Conservation (phyloP, 768 basidiomycete genomes). For the Candolleomyces aberdarensis region DNA sequence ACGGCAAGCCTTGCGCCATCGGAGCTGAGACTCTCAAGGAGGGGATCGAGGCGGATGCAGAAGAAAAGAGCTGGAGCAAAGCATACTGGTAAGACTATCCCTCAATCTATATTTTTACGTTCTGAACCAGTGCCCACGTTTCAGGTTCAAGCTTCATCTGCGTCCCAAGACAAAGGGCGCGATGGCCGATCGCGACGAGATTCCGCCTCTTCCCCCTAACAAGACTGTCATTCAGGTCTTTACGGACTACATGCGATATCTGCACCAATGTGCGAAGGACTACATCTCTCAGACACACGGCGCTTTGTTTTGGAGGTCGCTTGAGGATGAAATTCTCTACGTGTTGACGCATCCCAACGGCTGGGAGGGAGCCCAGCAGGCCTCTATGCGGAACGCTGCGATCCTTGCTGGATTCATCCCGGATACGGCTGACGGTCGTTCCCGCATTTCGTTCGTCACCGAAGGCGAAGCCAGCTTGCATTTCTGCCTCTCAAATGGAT, state of each 20-base stretch:
- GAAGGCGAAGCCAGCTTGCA: constrained; percentile 61
- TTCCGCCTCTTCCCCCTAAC: constrained; percentile 39
- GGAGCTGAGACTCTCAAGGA: constrained; percentile 13
- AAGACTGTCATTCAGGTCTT: constrained; percentile 40
- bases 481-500: constrained; percentile 47
- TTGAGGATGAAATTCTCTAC: constrained; percentile 40
- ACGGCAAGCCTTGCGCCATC: constrained; percentile 5
- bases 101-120: not conserved
- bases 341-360: constrained; percentile 60
- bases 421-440: constrained; percentile 30
- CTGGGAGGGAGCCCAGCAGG: constrained; percentile 58
- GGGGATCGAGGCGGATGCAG: constrained; percentile 10
- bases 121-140: not conserved
- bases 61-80: constrained; percentile 12
- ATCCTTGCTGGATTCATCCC: constrained; percentile 46
- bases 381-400: constrained; percentile 49
- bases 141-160: constrained; percentile 29
- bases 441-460: constrained; percentile 48
- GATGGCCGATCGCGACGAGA: constrained; percentile 8
- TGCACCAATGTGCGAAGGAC: constrained; percentile 37
- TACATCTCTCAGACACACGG: constrained; percentile 51
- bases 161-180: constrained; percentile 19
- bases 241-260: constrained; percentile 47
- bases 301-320: constrained; percentile 37
- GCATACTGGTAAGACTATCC: constrained; percentile 7